phyloP scores from a whole-genome alignment of 2,329 filamentous ascomycete genomes.

The Phyllosticta citrichinensis region DNA sequence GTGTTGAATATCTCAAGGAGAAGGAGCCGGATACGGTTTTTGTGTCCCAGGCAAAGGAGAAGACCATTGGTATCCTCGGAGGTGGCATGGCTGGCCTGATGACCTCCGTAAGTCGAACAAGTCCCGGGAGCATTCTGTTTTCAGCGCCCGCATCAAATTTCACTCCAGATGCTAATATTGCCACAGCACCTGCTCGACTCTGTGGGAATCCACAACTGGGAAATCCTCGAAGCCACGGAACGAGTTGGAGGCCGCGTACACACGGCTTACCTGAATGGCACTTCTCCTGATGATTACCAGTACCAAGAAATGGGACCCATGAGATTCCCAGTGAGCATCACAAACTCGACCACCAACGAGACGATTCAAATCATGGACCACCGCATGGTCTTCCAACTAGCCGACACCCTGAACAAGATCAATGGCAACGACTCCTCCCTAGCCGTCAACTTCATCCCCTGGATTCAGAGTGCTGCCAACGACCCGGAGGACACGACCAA shows the following conservation, averaged over 20 bases:
- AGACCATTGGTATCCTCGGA: slow-evolving; percentile 53
- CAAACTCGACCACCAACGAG: slow-evolving; percentile 42
- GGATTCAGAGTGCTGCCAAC: slow-evolving; percentile 49
- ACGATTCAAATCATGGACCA: slow-evolving; percentile 53
- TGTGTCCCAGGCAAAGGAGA: slow-evolving; percentile 45
- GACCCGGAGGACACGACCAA: slow-evolving; percentile 36
- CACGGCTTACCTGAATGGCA: slow-evolving; percentile 51
- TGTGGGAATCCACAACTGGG: slow-evolving; percentile 50
- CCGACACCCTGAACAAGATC: slow-evolving; percentile 47
- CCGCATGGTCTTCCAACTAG: slow-evolving; percentile 55
- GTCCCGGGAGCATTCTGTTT: neutral
- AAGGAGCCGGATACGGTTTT: slow-evolving; percentile 45
- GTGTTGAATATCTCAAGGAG: slow-evolving; percentile 47
- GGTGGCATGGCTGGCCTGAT: slow-evolving; percentile 57
- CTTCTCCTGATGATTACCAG: slow-evolving; percentile 50
- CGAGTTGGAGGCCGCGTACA: slow-evolving; percentile 55
- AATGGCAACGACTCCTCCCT: slow-evolving; percentile 42
- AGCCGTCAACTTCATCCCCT: slow-evolving; percentile 52
- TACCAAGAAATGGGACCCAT: slow-evolving; percentile 61
- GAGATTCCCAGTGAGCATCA: slow-evolving; percentile 48
- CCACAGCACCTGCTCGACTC: slow-evolving; percentile 33
- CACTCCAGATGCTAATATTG: neutral
- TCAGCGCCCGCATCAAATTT: neutral
- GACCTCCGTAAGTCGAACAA: slow-evolving; percentile 37
- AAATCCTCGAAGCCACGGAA: slow-evolving; percentile 51